Percentiles rank a stretch among this genome's conserved stretches.
These are phyloP conservation scores for Boletus pseudo-olivaceus DNA, from an alignment of 768 basidiomycete genomes.

Conservation along the genomic window DNA sequence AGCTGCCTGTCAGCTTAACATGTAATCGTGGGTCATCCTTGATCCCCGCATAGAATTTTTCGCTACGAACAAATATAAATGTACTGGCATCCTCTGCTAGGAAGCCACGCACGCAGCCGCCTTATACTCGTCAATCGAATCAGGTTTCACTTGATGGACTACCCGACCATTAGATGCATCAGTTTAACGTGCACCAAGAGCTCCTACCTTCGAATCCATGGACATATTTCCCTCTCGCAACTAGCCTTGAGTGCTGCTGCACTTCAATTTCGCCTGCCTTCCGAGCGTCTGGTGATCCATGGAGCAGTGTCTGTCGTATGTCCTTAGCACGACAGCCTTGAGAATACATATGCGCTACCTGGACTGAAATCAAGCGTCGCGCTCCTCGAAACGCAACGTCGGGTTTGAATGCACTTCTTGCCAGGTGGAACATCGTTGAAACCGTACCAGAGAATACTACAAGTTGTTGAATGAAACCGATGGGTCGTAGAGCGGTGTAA, in stretches of 20 bases:
- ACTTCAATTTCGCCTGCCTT: slow-evolving; percentile 71
- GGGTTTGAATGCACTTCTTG: slow-evolving; percentile 14
- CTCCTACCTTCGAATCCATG: slow-evolving; percentile 79
- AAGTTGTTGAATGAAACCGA: slow-evolving; percentile 5
- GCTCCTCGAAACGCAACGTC: slow-evolving; percentile 20
- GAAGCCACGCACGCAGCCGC: slow-evolving; percentile 66
- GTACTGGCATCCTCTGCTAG: background rate
- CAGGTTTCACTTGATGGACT: slow-evolving; percentile 88
- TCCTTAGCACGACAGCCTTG: slow-evolving; percentile 28
- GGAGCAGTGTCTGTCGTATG: slow-evolving; percentile 67
- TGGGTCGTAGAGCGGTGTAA: slow-evolving; percentile 4
- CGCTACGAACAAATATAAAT: slow-evolving; percentile 41
- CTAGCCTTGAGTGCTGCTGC: slow-evolving; percentile 81
- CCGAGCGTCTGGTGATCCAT: slow-evolving; percentile 92
- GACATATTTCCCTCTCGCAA: slow-evolving; percentile 92
- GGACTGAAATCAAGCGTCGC: slow-evolving; percentile 57
- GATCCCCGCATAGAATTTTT: slow-evolving; percentile 80
- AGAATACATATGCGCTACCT: slow-evolving; percentile 40
- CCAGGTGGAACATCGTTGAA: slow-evolving; percentile 22
- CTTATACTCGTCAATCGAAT: slow-evolving; percentile 79
- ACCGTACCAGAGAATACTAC: background rate
- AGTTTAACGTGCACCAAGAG: background rate
- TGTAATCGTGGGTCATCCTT: slow-evolving; percentile 68
- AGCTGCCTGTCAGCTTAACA: slow-evolving; percentile 89
- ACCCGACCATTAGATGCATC: slow-evolving; percentile 6